phyloP scores from a whole-genome alignment of 768 basidiomycete species.

The Tricholoma furcatifolium region DNA sequence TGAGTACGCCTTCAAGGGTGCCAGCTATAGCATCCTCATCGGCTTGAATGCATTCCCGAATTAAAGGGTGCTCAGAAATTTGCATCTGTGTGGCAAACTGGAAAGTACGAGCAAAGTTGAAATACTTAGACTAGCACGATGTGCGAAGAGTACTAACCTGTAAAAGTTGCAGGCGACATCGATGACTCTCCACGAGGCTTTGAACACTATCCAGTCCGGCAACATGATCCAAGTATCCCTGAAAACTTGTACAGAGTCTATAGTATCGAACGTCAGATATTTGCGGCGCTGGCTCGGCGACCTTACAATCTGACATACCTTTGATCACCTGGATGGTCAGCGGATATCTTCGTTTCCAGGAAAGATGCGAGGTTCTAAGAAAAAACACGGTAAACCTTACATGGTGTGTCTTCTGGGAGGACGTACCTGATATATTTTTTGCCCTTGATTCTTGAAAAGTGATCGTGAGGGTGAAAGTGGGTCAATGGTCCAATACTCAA shows the following conservation, averaged over 20 bases:
- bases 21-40: slow-evolving; percentile 18
- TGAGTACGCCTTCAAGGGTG: slow-evolving; percentile 13
- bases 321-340: slow-evolving; percentile 11
- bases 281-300: too few relatives aligned
- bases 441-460: slow-evolving; percentile 10
- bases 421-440: slow-evolving; percentile 14
- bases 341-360: slow-evolving; percentile 15
- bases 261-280: too few relatives aligned
- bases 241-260: slow-evolving; percentile 15
- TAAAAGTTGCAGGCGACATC: slow-evolving; percentile 15
- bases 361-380: slow-evolving; percentile 13
- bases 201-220: slow-evolving; percentile 8
- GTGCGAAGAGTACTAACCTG: slow-evolving; percentile 10
- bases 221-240: slow-evolving; percentile 14
- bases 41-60: slow-evolving; percentile 16
- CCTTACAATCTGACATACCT: slow-evolving; percentile 5
- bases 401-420: background rate
- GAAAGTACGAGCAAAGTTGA: background rate
- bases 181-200: slow-evolving; percentile 17
- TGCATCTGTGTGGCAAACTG: slow-evolving; percentile 15
- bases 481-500: slow-evolving; percentile 12
- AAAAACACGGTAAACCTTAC: background rate
- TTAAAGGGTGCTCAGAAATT: slow-evolving; percentile 13
- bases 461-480: slow-evolving; percentile 10
- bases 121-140: background rate